These are phyloP conservation scores for Coemansia sp. DNA, from an alignment of 192 early-diverging fungal species.

Conservation along the genomic window DNA sequence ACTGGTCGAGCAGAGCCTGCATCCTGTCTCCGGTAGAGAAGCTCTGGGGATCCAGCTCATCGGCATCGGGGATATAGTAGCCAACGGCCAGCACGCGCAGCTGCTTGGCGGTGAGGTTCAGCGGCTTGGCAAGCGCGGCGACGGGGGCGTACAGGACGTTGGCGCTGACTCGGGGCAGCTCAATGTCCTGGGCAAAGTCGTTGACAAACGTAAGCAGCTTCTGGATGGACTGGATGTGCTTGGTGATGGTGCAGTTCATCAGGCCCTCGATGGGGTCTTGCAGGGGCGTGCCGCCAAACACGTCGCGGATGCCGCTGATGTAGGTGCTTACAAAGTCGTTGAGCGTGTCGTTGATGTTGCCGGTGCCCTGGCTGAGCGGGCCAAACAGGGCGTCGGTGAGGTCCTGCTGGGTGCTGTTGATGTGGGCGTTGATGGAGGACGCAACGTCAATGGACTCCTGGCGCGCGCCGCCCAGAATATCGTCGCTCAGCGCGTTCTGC, in stretches of 20 bases:
- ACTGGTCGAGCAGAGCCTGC: neutral
- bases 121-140: conserved; percentile 12
- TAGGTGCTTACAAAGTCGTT: conserved; percentile 37
- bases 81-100: conserved; percentile 38
- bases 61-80: conserved; percentile 32
- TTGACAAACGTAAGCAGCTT: conserved; percentile 41
- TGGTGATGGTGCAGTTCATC: conserved; percentile 52
- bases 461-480: conserved; percentile 22
- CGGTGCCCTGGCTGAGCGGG: conserved; percentile 34
- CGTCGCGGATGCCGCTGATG: conserved; percentile 26
- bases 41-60: conserved; percentile 19
- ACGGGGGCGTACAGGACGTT: conserved; percentile 25
- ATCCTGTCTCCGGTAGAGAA: conserved; percentile 18
- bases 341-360: conserved; percentile 36
- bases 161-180: conserved; percentile 30
- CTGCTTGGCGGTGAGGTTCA: conserved; percentile 25
- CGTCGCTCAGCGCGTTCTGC: conserved; percentile 18
- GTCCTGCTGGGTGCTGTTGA: conserved; percentile 14
- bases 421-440: conserved; percentile 26
- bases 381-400: conserved; percentile 41
- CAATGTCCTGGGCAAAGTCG: conserved; percentile 28
- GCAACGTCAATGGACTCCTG: conserved; percentile 33
- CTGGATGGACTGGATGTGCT: conserved; percentile 37
- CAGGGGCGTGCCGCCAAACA: conserved; percentile 40
- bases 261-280: conserved; percentile 40